These are phyloP conservation scores for Saccharomycopsis sp. DNA, from an alignment of 805 yeast genomes.

Conservation along the genomic window DNA sequence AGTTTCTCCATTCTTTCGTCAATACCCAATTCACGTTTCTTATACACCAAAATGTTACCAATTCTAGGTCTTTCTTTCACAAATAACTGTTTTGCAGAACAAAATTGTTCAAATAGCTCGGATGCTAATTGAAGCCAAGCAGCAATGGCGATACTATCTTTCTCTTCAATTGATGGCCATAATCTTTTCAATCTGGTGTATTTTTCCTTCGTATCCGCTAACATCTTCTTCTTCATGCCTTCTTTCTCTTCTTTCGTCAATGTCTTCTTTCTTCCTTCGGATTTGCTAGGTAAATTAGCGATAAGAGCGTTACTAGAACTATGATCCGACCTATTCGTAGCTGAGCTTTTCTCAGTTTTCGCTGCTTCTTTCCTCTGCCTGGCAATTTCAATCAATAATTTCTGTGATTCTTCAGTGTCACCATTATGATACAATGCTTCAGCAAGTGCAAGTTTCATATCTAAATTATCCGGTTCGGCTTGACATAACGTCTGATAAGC, in stretches of 20 bases:
- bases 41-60: conserved; percentile 20
- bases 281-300: conserved; percentile 23
- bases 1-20: conserved; percentile 70
- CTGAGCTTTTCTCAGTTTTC: conserved; percentile 3
- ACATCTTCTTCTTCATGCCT: conserved; percentile 52
- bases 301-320: conserved; percentile 20
- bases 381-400: conserved; percentile 47
- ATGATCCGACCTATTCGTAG: neutral
- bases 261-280: conserved; percentile 22
- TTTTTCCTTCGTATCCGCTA: conserved; percentile 48
- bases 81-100: conserved; percentile 70
- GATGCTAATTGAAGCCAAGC: conserved; percentile 83
- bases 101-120: conserved; percentile 77
- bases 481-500: conserved; percentile 48
- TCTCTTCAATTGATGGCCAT: conserved; percentile 36
- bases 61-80: conserved; percentile 45
- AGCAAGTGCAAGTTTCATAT: conserved; percentile 69
- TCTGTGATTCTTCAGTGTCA: conserved; percentile 49
- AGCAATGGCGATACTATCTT: conserved; percentile 51
- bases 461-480: conserved; percentile 58
- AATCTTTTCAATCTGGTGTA: conserved; percentile 49
- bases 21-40: conserved; percentile 57
- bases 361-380: conserved; percentile 30
- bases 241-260: conserved; percentile 39
- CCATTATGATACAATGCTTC: conserved; percentile 70